Evolutionary conservation across 2,329 filamentous ascomycete genomes (phyloP).

Genomic region (Verticillium klebahnii): DNA sequence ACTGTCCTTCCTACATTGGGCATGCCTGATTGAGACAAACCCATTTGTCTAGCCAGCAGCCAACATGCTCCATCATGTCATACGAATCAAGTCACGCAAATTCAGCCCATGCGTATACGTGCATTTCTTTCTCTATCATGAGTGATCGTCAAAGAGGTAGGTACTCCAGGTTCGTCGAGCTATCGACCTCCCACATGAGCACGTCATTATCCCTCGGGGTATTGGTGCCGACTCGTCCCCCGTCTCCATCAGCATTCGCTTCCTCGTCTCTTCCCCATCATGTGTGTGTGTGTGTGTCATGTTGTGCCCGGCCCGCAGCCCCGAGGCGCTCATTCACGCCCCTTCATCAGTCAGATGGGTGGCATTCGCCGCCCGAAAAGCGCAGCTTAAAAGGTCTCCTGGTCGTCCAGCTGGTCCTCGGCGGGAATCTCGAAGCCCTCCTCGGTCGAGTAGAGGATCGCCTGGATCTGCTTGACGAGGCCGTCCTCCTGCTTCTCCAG

Average conservation of each 20-base stretch:
- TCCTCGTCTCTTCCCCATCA: neutral
- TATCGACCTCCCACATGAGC: neutral
- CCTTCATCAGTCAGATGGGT: neutral
- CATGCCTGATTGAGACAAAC: no score
- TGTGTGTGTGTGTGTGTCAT: neutral
- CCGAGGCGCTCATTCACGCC: neutral
- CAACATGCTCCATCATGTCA: neutral
- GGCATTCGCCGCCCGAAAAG: neutral
- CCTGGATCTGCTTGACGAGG: conserved; percentile 92
- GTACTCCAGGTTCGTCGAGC: neutral
- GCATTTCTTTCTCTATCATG: neutral
- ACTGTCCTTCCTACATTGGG: no score
- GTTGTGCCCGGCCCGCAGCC: conserved; percentile 2
- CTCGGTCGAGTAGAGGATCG: conserved; percentile 95
- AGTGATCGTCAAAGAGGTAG: neutral
- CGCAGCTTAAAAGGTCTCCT: conserved; percentile 66
- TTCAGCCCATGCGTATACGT: neutral
- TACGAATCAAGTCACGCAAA: neutral
- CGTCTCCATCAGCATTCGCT: neutral
- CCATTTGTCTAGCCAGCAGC: no score
- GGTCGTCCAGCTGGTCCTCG: conserved; percentile 69
- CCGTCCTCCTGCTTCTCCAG: conserved; percentile 91
- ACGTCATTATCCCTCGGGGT: conserved; percentile 1
- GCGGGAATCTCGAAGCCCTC: conserved; percentile 86
- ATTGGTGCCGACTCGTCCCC: neutral